Evolutionary conservation across 2,329 filamentous ascomycete species (phyloP), one percentile per base, ranked within the genome.

Genomic region (Meredithiella fracta): DNA sequence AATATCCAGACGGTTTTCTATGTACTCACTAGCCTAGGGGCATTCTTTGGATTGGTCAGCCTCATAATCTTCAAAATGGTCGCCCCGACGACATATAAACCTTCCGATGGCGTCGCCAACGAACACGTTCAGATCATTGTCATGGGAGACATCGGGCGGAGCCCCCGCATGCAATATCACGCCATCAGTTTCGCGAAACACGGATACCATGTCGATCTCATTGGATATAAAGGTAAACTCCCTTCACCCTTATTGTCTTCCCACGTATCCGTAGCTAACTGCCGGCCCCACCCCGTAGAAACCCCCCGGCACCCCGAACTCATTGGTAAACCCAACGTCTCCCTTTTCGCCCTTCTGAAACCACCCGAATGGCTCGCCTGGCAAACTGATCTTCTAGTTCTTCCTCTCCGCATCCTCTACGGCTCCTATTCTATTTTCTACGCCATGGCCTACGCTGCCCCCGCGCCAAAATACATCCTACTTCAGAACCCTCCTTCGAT

Each of bases 121-220:
- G 68, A 72, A 44, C 70, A 71, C 59, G 65, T 91, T 47, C 88
- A 95, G 68, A 80, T 98, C 54, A 76, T 98, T 15, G 92, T 98
- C 17, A 77, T 98, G 26, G 92, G 92, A 47, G 92, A 98, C 65
- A 90, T 98, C 66, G 92, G 92, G 40, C 81, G 90, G 49, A 97
- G 91, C 66, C 92, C 92, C 52, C 87, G 92, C 57, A 98, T 98
- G 91, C 90, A 97, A 66, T 97, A 98, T 64, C 92, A 98, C 76
- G 91, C 91, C 20, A 73, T 95, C 62, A 97, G 91, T 66, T 82
- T 97, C 64, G 87, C 88, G 42, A 85, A 83, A 63, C 82, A 89
- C 64, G 87, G 87, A 23, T 84, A 82, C 5, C 75, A 76, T 34
- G 91, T 96, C 20, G 82, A 91, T 65, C 72, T 98, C 11, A 83